A percentile compares a stretch with the other conserved stretches of the same genome.
phyloP scores from a whole-genome alignment of 768 basidiomycete species.

The Porpolomopsis calyptriformis region DNA sequence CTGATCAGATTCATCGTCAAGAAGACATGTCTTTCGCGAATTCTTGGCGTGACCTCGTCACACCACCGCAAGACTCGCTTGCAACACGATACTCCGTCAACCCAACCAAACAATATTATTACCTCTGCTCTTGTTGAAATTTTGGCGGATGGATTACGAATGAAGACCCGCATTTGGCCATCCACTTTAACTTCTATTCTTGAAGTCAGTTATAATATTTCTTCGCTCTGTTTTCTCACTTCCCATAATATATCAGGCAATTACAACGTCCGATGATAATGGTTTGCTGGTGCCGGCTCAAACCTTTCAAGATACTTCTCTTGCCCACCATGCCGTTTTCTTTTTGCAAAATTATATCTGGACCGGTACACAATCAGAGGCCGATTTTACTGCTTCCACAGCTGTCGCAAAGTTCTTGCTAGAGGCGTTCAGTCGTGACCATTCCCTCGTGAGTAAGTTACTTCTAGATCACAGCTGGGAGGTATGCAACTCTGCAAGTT shows the following conservation, averaged over 20 bases:
- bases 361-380: constrained; percentile 35
- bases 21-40: constrained; percentile 29
- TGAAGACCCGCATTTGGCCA: constrained; percentile 41
- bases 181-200: constrained; percentile 39
- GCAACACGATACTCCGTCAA: constrained; percentile 14
- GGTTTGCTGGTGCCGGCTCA: constrained; percentile 20
- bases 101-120: constrained; percentile 25
- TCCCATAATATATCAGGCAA: constrained; percentile 14
- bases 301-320: constrained; percentile 25
- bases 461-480: constrained; percentile 27
- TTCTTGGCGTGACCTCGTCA: constrained; percentile 38
- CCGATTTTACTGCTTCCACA: constrained; percentile 42
- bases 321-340: constrained; percentile 41
- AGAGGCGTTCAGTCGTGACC: constrained; percentile 35
- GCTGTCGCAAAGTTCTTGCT: constrained; percentile 45
- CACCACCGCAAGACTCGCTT: constrained; percentile 29
- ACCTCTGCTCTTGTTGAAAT: constrained; percentile 39
- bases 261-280: constrained; percentile 21
- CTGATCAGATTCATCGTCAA: constrained; percentile 42
- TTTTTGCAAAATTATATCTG: constrained; percentile 44
- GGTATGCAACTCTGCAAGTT: constrained; percentile 15
- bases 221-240: constrained; percentile 3
- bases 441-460: constrained; percentile 26
- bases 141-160: constrained; percentile 39
- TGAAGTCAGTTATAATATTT: constrained; percentile 33